A percentile compares a stretch with the other conserved stretches of the same genome.
Conservation (phyloP, 805 yeast species). For the Cyberlindnera sargentensis region DNA sequence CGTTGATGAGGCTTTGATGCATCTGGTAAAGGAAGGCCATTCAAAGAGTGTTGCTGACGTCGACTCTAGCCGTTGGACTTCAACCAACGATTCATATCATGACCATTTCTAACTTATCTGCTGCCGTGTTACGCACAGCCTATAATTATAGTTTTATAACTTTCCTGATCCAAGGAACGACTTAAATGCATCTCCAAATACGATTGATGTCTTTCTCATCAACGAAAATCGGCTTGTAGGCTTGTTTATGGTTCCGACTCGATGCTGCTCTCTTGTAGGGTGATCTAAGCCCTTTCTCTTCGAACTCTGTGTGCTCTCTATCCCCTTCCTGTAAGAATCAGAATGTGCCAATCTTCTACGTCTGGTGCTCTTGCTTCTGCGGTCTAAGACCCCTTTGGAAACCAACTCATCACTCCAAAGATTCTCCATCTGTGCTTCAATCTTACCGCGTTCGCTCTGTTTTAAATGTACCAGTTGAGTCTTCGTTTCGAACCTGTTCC, state of each 20-base stretch:
- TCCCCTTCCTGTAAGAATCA: background rate
- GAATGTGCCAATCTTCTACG: background rate
- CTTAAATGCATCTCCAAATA: conserved; percentile 18
- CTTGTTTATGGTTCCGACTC: background rate
- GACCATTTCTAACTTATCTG: background rate
- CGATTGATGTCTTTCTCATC: conserved; percentile 17
- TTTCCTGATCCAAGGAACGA: conserved; percentile 3
- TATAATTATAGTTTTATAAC: too few species aligned
- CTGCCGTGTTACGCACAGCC: too few species aligned
- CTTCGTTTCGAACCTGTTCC: background rate
- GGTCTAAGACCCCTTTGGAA: background rate
- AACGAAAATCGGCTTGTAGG: conserved; percentile 9
- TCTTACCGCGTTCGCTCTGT: conserved; percentile 16
- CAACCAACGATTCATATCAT: conserved; percentile 39
- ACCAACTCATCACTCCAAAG: conserved; percentile 29
- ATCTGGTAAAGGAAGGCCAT: conserved; percentile 54
- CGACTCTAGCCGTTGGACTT: conserved; percentile 23
- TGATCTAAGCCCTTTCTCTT: background rate
- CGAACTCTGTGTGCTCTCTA: too few species aligned
- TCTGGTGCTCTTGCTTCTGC: background rate
- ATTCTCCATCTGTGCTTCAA: conserved; percentile 25
- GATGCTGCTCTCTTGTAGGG: background rate
- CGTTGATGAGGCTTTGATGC: conserved; percentile 49
- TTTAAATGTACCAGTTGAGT: conserved; percentile 7
- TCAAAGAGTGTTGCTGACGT: conserved; percentile 33